Base-by-base conservation (phyloP, 2,329 filamentous ascomycete genomes). In the Scedosporium minutisporum region DNA sequence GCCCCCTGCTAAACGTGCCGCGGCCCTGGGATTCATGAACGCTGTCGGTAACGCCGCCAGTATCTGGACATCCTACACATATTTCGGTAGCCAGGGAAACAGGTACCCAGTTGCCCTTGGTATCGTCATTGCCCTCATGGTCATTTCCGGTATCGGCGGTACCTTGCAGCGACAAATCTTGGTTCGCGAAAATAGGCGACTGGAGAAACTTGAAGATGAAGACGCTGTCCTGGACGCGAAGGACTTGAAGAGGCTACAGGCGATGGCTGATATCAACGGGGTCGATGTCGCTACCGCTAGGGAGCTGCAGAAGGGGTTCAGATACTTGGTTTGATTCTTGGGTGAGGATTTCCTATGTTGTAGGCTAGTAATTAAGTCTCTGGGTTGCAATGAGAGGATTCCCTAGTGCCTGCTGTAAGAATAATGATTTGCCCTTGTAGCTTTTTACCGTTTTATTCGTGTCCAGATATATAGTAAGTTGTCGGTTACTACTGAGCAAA, bases 21-120 rank as follows among this genome's bases (percentile, higher is more conserved):
- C 79, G 1, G 79, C 81, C 0, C 77, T 79, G 55, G 81, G 81
- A 1, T 78, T 82, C 55, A 82, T 84, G 72, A 84, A 84, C 66
- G 77, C 78, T 1, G 68, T 84, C n/a, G 80, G 78, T 33, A 83
- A 83, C 67, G 77, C 75, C 1, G 78, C 78, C 38, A 76, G 74
- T 64, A 82, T 84, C 67, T 83, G 78, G 76, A 80, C 78, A 0
- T 75, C 78, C 0, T 82, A 76, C 62, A 81, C 79, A 6, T 82
- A 81, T 65, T 70, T 73, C 14, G 65, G 69, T 3, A 64, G 67
- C 12, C 76, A 79, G 44, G 53, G 62, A 2, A 77, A 76, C 1
- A 69, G 74, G 64, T 80, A 76, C 65, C 67, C 68, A 1, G 72
- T 73, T 0, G 78, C 77, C 0, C 69, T 80, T 68, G 76, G 71